Conservation (phyloP, 306 rosid genomes). For the Malus asiatica region DNA sequence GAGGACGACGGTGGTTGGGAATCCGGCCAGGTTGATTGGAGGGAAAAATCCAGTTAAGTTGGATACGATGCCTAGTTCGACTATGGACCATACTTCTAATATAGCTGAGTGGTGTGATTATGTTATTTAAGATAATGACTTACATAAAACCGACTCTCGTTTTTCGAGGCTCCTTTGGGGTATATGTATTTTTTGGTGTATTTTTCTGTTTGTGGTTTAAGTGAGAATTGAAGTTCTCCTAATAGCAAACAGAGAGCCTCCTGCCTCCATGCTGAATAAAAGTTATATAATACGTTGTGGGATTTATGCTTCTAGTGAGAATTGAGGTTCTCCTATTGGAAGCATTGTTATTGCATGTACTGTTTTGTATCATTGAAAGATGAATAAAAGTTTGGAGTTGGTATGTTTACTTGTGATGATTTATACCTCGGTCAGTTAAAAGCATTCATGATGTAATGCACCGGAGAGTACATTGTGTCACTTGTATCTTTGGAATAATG, state of each 20-base stretch:
- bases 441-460: neutral
- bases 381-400: neutral
- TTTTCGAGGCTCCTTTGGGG: too few relatives aligned
- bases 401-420: neutral
- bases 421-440: neutral
- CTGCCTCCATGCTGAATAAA: neutral
- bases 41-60: slow-evolving; percentile 71
- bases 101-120: slow-evolving; percentile 69
- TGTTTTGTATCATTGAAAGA: slow-evolving; percentile 19
- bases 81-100: slow-evolving; percentile 81
- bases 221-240: slow-evolving; percentile 49
- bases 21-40: slow-evolving; percentile 77
- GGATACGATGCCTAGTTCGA: slow-evolving; percentile 69
- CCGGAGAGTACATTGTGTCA: neutral
- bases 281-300: neutral
- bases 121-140: slow-evolving; percentile 31
- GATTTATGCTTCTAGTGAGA: neutral
- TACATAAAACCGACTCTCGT: neutral
- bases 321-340: neutral
- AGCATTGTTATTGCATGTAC: slow-evolving; percentile 9
- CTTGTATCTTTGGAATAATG: neutral
- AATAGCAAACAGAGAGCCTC: slow-evolving; percentile 10
- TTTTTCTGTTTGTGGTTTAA: slow-evolving; percentile 29
- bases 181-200: neutral
- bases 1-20: slow-evolving; percentile 83